Percentiles rank a stretch among this genome's conserved stretches.
Evolutionary conservation across 352 stramenopile genomes (phyloP).

Genomic region (Pythium oligandrum): DNA sequence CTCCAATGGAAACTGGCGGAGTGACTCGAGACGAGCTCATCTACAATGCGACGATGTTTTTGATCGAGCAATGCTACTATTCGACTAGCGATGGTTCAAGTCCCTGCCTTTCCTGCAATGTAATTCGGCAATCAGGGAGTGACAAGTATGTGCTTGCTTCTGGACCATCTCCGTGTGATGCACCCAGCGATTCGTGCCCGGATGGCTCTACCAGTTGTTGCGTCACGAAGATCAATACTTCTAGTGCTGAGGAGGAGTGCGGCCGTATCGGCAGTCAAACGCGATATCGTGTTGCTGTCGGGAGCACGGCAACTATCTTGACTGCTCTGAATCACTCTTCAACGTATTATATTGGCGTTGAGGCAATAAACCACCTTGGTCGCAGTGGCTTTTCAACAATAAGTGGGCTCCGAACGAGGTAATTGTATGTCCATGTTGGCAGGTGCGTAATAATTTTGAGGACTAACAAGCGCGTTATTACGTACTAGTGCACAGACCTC

Average conservation of each 20-base stretch:
- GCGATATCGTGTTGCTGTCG: constrained; percentile 3
- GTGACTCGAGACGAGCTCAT: constrained; percentile 19
- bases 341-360: constrained; percentile 47
- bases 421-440: background rate
- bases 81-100: background rate
- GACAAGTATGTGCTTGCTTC: too few species aligned
- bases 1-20: constrained; percentile 33
- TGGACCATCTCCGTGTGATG: too few species aligned
- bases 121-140: constrained; percentile 10
- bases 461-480: background rate
- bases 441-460: background rate
- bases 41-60: constrained; percentile 44
- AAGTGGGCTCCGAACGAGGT: constrained; percentile 33
- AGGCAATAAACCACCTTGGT: constrained; percentile 38
- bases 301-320: constrained; percentile 32
- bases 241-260: constrained; percentile 22
- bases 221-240: constrained; percentile 20
- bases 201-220: constrained; percentile 43
- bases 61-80: constrained; percentile 27
- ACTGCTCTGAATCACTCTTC: constrained; percentile 35
- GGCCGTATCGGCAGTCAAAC: constrained; percentile 6
- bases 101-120: constrained; percentile 28
- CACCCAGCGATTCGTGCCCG: constrained; percentile 12
- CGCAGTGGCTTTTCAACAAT: constrained; percentile 25
- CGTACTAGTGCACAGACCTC: constrained; percentile 26